Evolutionary conservation across 2,329 filamentous ascomycete species (phyloP), one percentile per base, ranked within the genome.

Genomic region (Fusarium camptoceras): DNA sequence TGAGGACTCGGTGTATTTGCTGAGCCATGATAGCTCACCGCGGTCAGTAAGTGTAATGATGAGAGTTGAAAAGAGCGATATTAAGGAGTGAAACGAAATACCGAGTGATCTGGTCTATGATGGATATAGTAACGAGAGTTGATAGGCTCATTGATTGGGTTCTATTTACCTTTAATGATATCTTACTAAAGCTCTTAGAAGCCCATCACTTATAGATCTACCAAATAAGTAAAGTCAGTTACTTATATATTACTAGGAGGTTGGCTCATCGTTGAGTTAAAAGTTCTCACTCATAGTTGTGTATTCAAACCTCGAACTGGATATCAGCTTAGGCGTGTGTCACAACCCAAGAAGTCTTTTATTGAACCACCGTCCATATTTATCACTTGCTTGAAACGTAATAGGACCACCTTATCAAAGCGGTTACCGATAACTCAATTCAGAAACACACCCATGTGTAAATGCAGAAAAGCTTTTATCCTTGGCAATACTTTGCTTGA

Each of bases 401-500:
- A 18, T 5, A n/a, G 10, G 7, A 42, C 10, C n/a, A 4, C 7
- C 16, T 12, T 37, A 24, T 25, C 20, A 34, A 20, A 22, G 14
- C 8, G 28, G 15, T 18, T 20, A 39, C 39, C 11, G 14, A 50
- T 5, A 11, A 9, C n/a, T 9, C 22, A 12, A 46, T 63, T 34
- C 18, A 63, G 48, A 43, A 53, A 62, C 25, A 27, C 27, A 14
- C 30, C 18, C 9, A 14, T 22, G 42, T 28, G 20, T 24, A 28
- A 22, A 48, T 66, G 63, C 25, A 60, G 27, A 46, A 59, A 18
- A 11, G 47, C 41, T 34, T 34, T 39, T 31, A 31, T 37, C 42
- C 53, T 24, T n/a, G 44, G n/a, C 25, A 22, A 16, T 22, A 22
- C n/a, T 12, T 12, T 20, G 14, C 7, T 20, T 41, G 15, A 34